These are phyloP conservation scores for Suillus hirtellus DNA, from an alignment of 768 basidiomycete genomes.

Conservation along the genomic window DNA sequence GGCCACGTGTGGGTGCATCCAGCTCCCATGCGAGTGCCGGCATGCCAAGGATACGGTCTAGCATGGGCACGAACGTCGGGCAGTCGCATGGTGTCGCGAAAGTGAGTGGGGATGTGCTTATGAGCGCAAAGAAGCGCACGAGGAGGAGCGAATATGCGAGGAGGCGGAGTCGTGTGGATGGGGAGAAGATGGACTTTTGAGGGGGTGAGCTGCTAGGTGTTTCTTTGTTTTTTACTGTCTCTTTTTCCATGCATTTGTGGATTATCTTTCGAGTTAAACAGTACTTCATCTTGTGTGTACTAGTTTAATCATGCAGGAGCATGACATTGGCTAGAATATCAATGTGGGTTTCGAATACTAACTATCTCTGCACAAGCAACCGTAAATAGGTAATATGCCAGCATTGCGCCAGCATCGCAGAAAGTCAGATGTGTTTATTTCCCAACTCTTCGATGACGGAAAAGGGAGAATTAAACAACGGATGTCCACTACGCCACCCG, in stretches of 20 bases:
- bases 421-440: background rate
- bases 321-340: background rate
- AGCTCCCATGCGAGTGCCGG: conserved; percentile 23
- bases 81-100: conserved; percentile 22
- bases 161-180: conserved; percentile 46
- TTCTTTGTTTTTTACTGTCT: conserved; percentile 2
- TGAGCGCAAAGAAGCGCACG: conserved; percentile 71
- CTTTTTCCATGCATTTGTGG: conserved; percentile 17
- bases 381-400: background rate
- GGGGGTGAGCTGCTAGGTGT: conserved; percentile 11
- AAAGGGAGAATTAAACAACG: background rate
- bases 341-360: background rate
- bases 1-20: conserved; percentile 14
- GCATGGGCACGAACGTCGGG: conserved; percentile 42
- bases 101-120: conserved; percentile 41
- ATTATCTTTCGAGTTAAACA: conserved; percentile 6
- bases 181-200: conserved; percentile 13
- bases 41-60: conserved; percentile 46
- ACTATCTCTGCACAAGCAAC: background rate
- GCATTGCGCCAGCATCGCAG: background rate
- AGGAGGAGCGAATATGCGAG: conserved; percentile 77
- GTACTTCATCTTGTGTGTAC: background rate
- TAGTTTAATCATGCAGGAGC: background rate
- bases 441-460: background rate
- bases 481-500: background rate